These are phyloP conservation scores for Pichia deserticola DNA, from an alignment of 805 yeast genomes.

Conservation along the genomic window DNA sequence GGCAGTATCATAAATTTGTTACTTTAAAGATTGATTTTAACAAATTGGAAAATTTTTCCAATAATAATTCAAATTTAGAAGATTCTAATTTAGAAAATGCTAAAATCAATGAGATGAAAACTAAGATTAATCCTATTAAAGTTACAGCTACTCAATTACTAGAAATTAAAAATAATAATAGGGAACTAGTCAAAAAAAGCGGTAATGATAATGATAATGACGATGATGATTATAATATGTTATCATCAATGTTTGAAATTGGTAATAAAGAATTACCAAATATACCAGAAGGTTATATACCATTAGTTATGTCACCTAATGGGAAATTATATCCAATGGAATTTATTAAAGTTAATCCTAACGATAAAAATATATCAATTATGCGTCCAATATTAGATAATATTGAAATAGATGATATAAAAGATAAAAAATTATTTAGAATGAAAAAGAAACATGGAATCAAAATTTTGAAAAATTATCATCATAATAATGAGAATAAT, in stretches of 20 bases:
- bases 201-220: background rate
- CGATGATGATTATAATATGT: background rate
- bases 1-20: background rate
- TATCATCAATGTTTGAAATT: background rate
- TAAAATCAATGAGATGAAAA: background rate
- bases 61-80: too few relatives aligned
- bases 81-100: background rate
- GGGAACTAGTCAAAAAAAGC: background rate
- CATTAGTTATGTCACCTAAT: conserved; percentile 26
- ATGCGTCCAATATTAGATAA: conserved; percentile 5
- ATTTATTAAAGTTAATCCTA: conserved; percentile 7
- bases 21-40: background rate
- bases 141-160: background rate
- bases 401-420: too few relatives aligned
- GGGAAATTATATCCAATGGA: conserved; percentile 25
- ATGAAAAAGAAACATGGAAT: too few relatives aligned
- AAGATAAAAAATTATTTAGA: too few relatives aligned
- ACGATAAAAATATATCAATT: background rate
- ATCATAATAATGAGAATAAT: background rate
- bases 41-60: too few relatives aligned
- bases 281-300: conserved; percentile 24
- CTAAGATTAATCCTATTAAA: background rate
- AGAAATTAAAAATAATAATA: background rate
- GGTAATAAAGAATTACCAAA: background rate
- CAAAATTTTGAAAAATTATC: background rate